Conservation (phyloP, 2,329 filamentous ascomycete species). For the Scleromitrula shiraiana region DNA sequence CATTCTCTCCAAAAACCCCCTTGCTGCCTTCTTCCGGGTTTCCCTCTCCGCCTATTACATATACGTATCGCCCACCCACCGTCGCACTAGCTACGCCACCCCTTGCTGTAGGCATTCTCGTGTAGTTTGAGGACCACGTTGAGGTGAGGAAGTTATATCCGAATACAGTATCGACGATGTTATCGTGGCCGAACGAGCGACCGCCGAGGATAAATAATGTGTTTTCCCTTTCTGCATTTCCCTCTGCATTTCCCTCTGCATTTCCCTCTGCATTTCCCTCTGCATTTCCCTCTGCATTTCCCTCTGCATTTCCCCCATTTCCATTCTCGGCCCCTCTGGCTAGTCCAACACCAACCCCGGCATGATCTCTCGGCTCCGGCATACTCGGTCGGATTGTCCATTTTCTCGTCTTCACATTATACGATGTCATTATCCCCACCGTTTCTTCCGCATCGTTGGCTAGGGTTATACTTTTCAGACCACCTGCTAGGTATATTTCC, state of each 20-base stretch:
- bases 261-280: no score
- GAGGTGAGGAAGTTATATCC: slow-evolving; percentile 25
- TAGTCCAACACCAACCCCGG: slow-evolving; percentile 12
- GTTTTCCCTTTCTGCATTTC: slow-evolving; percentile 22
- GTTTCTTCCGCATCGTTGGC: not conserved
- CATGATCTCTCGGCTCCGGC: slow-evolving; percentile 33
- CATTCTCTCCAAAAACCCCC: slow-evolving; percentile 28
- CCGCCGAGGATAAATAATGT: slow-evolving; percentile 29
- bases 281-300: no score
- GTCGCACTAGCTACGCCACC: slow-evolving; percentile 29
- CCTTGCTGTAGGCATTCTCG: slow-evolving; percentile 32
- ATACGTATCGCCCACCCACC: slow-evolving; percentile 28
- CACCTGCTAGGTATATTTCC: slow-evolving; percentile 34
- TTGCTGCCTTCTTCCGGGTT: slow-evolving; percentile 18
- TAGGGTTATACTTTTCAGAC: slow-evolving; percentile 22
- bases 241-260: no score
- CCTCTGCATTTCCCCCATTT: no score
- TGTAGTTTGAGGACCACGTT: slow-evolving; percentile 24
- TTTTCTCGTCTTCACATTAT: slow-evolving; percentile 22
- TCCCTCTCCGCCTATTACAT: slow-evolving; percentile 34
- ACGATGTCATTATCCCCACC: slow-evolving; percentile 24
- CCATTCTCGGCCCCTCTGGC: no score
- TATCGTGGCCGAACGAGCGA: slow-evolving; percentile 22
- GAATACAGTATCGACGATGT: slow-evolving; percentile 32
- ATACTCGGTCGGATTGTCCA: slow-evolving; percentile 29